A percentile compares a stretch with the other conserved stretches of the same genome.
Evolutionary conservation across 495 filamentous ascomycete species (phyloP).

Genomic region (Podospora sp.): DNA sequence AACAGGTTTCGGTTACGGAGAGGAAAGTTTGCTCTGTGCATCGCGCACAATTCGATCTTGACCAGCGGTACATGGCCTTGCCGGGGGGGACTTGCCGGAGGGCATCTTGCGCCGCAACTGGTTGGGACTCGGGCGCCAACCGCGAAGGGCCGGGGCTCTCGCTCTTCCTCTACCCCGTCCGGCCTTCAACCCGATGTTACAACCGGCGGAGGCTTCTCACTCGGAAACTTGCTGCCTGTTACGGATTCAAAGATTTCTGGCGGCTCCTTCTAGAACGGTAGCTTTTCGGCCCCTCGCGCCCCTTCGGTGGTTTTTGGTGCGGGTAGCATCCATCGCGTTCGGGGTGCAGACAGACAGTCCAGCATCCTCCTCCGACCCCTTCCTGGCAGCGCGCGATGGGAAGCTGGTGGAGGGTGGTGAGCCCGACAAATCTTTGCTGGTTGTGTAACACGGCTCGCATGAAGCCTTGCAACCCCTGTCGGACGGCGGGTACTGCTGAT

Average conservation of each 20-base stretch:
- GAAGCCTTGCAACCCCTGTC: constrained; percentile 13
- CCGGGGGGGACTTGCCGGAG: not conserved
- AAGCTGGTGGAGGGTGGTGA: not conserved
- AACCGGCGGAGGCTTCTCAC: not conserved
- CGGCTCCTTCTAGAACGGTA: constrained; percentile 9
- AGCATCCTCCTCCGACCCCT: not conserved
- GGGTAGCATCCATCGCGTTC: constrained; percentile 1
- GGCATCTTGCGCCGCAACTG: not conserved
- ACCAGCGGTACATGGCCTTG: not conserved
- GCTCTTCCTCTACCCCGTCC: not conserved
- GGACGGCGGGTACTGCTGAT: constrained; percentile 16
- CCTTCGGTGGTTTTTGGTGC: not conserved
- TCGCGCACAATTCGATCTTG: not conserved
- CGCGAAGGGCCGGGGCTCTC: not conserved
- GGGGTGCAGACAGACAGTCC: constrained; percentile 3
- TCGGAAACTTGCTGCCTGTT: constrained; percentile 5
- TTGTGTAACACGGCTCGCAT: constrained; percentile 18
- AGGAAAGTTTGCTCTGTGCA: not conserved
- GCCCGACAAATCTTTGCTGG: constrained; percentile 15
- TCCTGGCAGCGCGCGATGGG: not conserved
- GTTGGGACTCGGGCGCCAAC: not conserved
- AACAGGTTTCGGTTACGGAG: not conserved
- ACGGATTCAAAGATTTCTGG: not conserved
- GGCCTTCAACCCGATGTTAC: constrained; percentile 7
- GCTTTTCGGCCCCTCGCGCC: not conserved